These are phyloP conservation scores for Tetracladium marchalianum DNA, from an alignment of 495 filamentous ascomycete genomes.

Conservation along the genomic window DNA sequence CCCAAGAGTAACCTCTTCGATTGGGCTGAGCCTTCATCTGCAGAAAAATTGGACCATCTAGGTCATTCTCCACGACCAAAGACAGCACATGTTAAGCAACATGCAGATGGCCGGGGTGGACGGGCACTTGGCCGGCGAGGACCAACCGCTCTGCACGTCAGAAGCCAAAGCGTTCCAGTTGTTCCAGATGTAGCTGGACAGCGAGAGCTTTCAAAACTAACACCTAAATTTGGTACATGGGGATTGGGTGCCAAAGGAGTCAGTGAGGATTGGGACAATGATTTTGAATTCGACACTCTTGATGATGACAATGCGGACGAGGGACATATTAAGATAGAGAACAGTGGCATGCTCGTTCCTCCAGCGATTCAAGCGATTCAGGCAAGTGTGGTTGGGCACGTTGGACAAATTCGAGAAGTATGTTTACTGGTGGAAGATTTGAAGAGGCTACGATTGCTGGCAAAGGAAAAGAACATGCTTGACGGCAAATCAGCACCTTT, in stretches of 20 bases:
- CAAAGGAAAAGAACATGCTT: conserved; percentile 54
- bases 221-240: conserved; percentile 84
- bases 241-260: conserved; percentile 66
- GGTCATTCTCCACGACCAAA: conserved; percentile 61
- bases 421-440: conserved; percentile 74
- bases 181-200: conserved; percentile 49
- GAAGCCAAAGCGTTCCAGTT: conserved; percentile 93
- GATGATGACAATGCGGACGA: conserved; percentile 33
- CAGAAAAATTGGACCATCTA: conserved; percentile 41
- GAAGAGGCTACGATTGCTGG: conserved; percentile 56
- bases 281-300: conserved; percentile 29
- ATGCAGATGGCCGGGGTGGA: conserved; percentile 59
- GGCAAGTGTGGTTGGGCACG: conserved; percentile 75
- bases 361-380: conserved; percentile 75
- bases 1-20: conserved; percentile 65
- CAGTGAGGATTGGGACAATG: conserved; percentile 24
- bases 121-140: conserved; percentile 64
- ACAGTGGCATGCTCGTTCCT: conserved; percentile 62
- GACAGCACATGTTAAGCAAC: conserved; percentile 87
- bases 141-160: conserved; percentile 67
- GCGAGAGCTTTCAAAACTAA: conserved; percentile 47
- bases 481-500: conserved; percentile 50
- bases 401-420: conserved; percentile 77
- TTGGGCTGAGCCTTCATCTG: conserved; percentile 65
- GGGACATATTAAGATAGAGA: conserved; percentile 30